Percentiles rank a stretch among this genome's conserved stretches.
These are phyloP conservation scores for Scytalidium lignicola DNA, from an alignment of 2,329 filamentous ascomycete genomes.

Conservation along the genomic window DNA sequence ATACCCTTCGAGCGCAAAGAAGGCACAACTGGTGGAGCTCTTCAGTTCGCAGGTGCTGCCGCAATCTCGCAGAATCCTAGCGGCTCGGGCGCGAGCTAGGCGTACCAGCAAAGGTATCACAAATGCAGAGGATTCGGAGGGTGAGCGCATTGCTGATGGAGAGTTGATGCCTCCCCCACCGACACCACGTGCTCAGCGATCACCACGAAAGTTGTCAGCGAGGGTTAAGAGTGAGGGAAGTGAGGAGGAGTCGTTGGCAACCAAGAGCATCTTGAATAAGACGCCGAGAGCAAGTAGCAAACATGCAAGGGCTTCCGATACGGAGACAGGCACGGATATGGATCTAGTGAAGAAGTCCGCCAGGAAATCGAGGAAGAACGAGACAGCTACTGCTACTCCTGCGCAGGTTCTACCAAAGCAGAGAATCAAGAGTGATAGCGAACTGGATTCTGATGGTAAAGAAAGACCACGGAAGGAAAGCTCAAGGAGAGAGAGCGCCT, in stretches of 20 bases:
- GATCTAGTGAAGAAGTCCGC: conserved; percentile 37
- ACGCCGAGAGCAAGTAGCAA: conserved; percentile 51
- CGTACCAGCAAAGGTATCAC: conserved; percentile 83
- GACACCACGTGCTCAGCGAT: conserved; percentile 44
- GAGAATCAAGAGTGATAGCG: conserved; percentile 46
- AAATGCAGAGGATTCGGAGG: conserved; percentile 62
- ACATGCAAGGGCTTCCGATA: conserved; percentile 46
- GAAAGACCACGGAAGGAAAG: conserved; percentile 15
- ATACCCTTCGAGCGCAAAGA: conserved; percentile 88
- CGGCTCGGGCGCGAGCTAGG: conserved; percentile 71
- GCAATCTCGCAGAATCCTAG: conserved; percentile 70
- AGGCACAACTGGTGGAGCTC: conserved; percentile 77
- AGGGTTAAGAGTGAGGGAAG: conserved; percentile 40
- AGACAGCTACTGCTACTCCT: conserved; percentile 31
- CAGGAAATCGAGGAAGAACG: conserved; percentile 45
- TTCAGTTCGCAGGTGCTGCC: conserved; percentile 76
- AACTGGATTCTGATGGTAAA: conserved; percentile 38
- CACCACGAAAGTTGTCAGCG: conserved; percentile 49
- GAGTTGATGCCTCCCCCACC: conserved; percentile 45
- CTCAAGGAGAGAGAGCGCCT: conserved; percentile 51
- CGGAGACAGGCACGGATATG: conserved; percentile 41
- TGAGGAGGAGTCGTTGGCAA: conserved; percentile 29
- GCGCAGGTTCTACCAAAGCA: conserved; percentile 25
- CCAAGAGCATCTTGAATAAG: conserved; percentile 47
- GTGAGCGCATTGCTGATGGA: conserved; percentile 55